phyloP scores from a whole-genome alignment of 2,329 filamentous ascomycete genomes.

The Cercospora sesami region DNA sequence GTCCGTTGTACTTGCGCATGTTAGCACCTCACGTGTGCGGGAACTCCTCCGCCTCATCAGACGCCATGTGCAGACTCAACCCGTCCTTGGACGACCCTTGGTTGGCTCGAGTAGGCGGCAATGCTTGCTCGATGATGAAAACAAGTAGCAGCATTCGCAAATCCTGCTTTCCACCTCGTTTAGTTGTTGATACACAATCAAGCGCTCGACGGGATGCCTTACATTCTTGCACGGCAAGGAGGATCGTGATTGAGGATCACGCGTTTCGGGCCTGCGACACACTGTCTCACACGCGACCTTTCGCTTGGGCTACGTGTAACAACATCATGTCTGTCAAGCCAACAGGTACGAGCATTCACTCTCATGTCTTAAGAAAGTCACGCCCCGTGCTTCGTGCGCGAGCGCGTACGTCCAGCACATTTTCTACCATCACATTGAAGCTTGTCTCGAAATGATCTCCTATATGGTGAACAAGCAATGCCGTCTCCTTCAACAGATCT shows the following conservation, averaged over 20 bases:
- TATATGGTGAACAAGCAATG: conserved; percentile 3
- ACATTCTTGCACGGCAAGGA: conserved; percentile 10
- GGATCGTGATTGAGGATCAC: conserved; percentile 13
- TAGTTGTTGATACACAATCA: neutral
- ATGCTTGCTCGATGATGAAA: neutral
- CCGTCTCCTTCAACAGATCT: conserved; percentile 4
- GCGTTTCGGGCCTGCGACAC: conserved; percentile 8
- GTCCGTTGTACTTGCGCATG: neutral
- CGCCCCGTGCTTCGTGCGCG: conserved; percentile 2
- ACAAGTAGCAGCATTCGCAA: neutral
- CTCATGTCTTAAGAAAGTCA: conserved; percentile 8
- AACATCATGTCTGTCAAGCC: conserved; percentile 12
- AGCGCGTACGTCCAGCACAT: neutral
- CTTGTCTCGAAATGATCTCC: conserved; percentile 10
- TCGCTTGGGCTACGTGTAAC: conserved; percentile 7
- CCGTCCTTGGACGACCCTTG: neutral
- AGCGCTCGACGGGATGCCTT: neutral
- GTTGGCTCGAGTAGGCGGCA: neutral
- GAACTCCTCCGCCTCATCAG: neutral
- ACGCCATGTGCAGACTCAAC: neutral
- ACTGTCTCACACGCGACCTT: conserved; percentile 17
- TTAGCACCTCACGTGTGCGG: neutral
- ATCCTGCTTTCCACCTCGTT: neutral
- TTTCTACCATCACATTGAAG: conserved; percentile 1
- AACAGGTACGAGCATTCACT: conserved; percentile 11